Conservation (phyloP, 2,329 filamentous ascomycete species). For the Fusarium abutilonis region DNA sequence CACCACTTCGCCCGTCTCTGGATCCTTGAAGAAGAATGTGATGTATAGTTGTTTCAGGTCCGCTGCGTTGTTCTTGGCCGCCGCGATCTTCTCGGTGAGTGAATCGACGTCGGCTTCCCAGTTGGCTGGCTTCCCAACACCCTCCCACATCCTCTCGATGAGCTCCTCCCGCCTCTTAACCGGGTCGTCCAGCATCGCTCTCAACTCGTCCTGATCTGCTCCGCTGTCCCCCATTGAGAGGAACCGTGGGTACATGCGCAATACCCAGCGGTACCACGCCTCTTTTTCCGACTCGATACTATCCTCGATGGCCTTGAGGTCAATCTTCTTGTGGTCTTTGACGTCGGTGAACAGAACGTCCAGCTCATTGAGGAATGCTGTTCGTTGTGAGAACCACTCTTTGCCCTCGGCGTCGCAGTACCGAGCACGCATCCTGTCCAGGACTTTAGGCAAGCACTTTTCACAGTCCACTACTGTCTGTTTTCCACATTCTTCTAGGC, state of each 20-base stretch:
- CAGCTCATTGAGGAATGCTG: conserved; percentile 61
- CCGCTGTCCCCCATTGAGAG: conserved; percentile 48
- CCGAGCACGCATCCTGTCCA: conserved; percentile 56
- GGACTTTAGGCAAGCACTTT: conserved; percentile 58
- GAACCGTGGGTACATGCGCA: conserved; percentile 53
- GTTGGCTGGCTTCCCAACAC: conserved; percentile 48
- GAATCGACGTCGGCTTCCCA: conserved; percentile 50
- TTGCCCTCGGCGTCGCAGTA: conserved; percentile 50
- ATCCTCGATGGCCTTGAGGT: conserved; percentile 59
- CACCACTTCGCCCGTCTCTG: conserved; percentile 48
- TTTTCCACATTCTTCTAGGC: conserved; percentile 56
- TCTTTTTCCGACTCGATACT: conserved; percentile 62
- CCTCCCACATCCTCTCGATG: conserved; percentile 51
- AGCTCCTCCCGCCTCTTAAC: conserved; percentile 52
- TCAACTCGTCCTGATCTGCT: conserved; percentile 48
- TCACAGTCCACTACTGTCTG: conserved; percentile 57
- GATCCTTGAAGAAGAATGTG: conserved; percentile 55
- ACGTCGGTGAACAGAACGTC: conserved; percentile 61
- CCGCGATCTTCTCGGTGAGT: conserved; percentile 49
- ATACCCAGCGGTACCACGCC: conserved; percentile 62
- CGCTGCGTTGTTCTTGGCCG: conserved; percentile 45
- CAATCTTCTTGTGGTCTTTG: conserved; percentile 54
- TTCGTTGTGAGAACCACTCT: conserved; percentile 64
- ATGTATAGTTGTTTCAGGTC: conserved; percentile 54
- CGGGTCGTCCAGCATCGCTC: conserved; percentile 51